These are phyloP conservation scores for Alternaria sp. DNA, from an alignment of 2,329 filamentous ascomycete genomes.

Conservation along the genomic window DNA sequence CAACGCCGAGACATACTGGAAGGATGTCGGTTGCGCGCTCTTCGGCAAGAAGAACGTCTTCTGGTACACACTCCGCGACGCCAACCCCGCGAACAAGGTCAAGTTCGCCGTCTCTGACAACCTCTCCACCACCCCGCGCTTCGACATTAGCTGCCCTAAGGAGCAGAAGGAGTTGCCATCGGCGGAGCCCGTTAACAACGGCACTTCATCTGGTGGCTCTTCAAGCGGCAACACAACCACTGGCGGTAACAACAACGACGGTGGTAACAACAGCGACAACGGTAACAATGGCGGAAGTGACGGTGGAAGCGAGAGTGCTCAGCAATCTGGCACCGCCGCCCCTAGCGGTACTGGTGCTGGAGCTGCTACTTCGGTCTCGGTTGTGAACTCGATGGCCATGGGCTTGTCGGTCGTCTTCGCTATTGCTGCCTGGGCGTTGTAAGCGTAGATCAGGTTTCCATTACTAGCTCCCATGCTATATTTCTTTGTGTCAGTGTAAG, in stretches of 20 bases:
- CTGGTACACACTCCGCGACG: slow-evolving; percentile 46
- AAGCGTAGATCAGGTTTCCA: neutral
- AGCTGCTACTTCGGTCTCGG: slow-evolving; percentile 21
- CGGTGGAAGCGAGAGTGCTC: neutral
- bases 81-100: slow-evolving; percentile 63
- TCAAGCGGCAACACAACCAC: slow-evolving; percentile 17
- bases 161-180: slow-evolving; percentile 21
- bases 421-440: slow-evolving; percentile 32
- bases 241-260: slow-evolving; percentile 2
- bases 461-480: neutral
- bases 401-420: slow-evolving; percentile 35
- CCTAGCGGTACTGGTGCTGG: slow-evolving; percentile 12
- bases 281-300: neutral
- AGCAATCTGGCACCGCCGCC: neutral
- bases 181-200: slow-evolving; percentile 22
- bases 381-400: slow-evolving; percentile 33
- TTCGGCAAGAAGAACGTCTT: slow-evolving; percentile 44
- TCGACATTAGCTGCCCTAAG: slow-evolving; percentile 59
- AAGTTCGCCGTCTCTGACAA: slow-evolving; percentile 65
- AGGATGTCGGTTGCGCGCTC: slow-evolving; percentile 41
- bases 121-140: slow-evolving; percentile 59
- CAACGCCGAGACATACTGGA: slow-evolving; percentile 44
- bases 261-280: neutral
- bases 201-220: slow-evolving; percentile 16
- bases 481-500: slow-evolving; percentile 4